Evolutionary conservation across 208 protist genomes (phyloP).

Genomic region (Acanthamoeba royreba): DNA sequence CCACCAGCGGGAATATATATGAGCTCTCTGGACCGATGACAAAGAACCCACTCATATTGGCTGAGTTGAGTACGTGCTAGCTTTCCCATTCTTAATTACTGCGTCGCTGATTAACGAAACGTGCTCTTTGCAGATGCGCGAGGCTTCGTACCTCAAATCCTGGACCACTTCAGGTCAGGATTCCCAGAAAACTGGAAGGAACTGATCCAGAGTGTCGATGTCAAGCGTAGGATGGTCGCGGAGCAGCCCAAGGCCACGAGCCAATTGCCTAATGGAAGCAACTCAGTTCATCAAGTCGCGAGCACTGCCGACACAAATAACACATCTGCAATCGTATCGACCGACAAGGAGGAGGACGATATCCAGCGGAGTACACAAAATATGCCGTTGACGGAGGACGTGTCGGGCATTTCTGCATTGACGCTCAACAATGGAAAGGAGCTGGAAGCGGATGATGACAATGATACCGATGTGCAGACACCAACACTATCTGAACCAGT

Average conservation of each 20-base stretch:
- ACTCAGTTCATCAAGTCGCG: too few relatives aligned
- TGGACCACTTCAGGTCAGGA: conserved; percentile 5
- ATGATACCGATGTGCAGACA: too few relatives aligned
- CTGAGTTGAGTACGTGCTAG: neutral
- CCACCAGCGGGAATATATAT: neutral
- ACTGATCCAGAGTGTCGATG: neutral
- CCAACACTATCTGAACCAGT: too few relatives aligned
- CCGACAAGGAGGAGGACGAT: too few relatives aligned
- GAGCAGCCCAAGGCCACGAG: neutral
- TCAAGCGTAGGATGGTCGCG: neutral
- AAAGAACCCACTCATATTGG: neutral
- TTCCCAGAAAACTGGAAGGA: neutral
- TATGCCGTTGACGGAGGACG: too few relatives aligned
- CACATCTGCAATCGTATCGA: too few relatives aligned
- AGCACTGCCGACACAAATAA: too few relatives aligned
- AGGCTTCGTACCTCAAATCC: neutral
- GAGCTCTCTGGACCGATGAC: neutral
- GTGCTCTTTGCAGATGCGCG: neutral
- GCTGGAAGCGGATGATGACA: too few relatives aligned
- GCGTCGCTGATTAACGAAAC: neutral
- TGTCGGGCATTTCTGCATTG: too few relatives aligned
- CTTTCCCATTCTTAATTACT: neutral
- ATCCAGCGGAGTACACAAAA: too few relatives aligned
- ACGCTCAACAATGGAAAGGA: too few relatives aligned
- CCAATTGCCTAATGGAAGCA: too few relatives aligned